Evolutionary conservation across 2,329 filamentous ascomycete genomes (phyloP).

Genomic region (Trichophyton rubrum): DNA sequence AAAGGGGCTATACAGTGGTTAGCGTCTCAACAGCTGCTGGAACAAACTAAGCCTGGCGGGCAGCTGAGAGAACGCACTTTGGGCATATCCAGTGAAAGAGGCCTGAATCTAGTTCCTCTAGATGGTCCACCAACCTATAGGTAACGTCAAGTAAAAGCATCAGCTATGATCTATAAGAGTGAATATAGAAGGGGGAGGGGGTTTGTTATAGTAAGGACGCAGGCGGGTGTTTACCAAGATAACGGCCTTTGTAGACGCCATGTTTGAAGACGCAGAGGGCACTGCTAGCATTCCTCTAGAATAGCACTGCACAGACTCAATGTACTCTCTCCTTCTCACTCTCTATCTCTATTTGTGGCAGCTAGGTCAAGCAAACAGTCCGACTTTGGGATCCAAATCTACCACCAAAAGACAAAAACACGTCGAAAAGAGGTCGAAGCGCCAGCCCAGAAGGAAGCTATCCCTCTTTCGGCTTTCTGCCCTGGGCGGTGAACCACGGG

Average conservation of each 20-base stretch:
- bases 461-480: background rate
- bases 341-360: background rate
- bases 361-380: background rate
- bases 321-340: background rate
- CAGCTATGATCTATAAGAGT: background rate
- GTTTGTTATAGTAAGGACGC: background rate
- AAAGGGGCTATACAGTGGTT: constrained; percentile 57
- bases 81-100: constrained; percentile 86
- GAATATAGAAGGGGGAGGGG: background rate
- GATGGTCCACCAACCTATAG: constrained; percentile 82
- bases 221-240: constrained; percentile 55
- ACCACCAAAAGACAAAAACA: background rate
- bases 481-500: background rate
- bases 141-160: background rate
- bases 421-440: background rate
- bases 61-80: constrained; percentile 50
- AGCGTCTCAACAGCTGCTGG: constrained; percentile 8
- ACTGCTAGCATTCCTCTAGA: background rate
- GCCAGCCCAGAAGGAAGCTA: background rate
- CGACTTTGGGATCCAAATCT: background rate
- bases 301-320: background rate
- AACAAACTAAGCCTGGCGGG: background rate
- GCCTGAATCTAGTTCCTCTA: constrained; percentile 87
- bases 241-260: constrained; percentile 73
- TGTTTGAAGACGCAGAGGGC: constrained; percentile 16